A percentile compares a stretch with the other conserved stretches of the same genome.
Evolutionary conservation across 2,329 filamentous ascomycete genomes (phyloP).

Genomic region (Pyrenophora teres): DNA sequence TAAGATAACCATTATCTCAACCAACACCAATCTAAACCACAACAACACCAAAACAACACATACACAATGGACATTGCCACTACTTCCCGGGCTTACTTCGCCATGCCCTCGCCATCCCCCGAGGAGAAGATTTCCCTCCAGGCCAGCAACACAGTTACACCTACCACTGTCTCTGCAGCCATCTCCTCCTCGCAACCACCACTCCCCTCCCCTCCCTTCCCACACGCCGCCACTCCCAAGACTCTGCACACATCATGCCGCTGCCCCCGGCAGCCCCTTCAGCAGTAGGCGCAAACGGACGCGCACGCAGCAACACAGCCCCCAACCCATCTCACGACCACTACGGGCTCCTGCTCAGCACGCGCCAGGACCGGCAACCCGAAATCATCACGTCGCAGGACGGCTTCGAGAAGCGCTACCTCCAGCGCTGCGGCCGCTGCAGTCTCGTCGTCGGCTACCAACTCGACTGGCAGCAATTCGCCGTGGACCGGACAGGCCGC

Average conservation of each 20-base stretch:
- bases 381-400: slow-evolving; percentile 61
- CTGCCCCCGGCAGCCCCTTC: slow-evolving; percentile 47
- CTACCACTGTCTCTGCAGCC: slow-evolving; percentile 69
- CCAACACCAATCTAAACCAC: not conserved
- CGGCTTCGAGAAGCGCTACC: slow-evolving; percentile 69
- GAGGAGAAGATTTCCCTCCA: slow-evolving; percentile 43
- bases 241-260: slow-evolving; percentile 63
- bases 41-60: not conserved
- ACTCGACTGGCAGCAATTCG: slow-evolving; percentile 59
- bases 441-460: slow-evolving; percentile 66
- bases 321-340: slow-evolving; percentile 30
- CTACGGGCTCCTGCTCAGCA: slow-evolving; percentile 59
- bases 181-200: slow-evolving; percentile 66
- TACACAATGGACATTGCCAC: slow-evolving; percentile 37
- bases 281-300: slow-evolving; percentile 9
- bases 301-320: slow-evolving; percentile 10
- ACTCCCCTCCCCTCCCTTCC: slow-evolving; percentile 59
- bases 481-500: slow-evolving; percentile 36
- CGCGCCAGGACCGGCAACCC: slow-evolving; percentile 54
- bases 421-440: slow-evolving; percentile 66
- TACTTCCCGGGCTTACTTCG: slow-evolving; percentile 40
- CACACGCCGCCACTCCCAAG: slow-evolving; percentile 55
- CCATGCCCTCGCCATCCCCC: slow-evolving; percentile 38
- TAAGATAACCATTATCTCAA: not conserved
- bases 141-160: slow-evolving; percentile 52